Conservation (phyloP, 495 filamentous ascomycete genomes). For the Penicillium angulare region DNA sequence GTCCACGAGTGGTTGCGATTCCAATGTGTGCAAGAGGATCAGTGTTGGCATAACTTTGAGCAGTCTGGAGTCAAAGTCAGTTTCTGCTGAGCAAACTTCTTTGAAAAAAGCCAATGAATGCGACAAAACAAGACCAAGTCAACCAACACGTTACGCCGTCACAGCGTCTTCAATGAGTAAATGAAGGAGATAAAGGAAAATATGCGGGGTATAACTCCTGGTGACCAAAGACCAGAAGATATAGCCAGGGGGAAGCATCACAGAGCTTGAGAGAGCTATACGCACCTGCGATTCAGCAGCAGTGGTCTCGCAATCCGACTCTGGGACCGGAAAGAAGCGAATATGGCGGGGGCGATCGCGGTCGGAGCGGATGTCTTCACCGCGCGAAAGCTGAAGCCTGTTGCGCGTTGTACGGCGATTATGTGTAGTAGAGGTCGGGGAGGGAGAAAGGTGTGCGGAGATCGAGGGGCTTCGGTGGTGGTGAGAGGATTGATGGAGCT, state of each 20-base stretch:
- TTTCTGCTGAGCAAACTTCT: too few relatives aligned
- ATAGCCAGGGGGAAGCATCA: too few relatives aligned
- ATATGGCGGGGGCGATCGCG: conserved; percentile 1
- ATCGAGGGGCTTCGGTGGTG: conserved; percentile 4
- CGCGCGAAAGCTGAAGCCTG: background rate
- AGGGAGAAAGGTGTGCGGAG: conserved; percentile 5
- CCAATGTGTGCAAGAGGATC: conserved; percentile 6
- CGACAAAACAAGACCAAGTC: too few relatives aligned
- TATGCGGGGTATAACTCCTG: too few relatives aligned
- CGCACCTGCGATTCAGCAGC: conserved; percentile 16
- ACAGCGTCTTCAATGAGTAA: too few relatives aligned
- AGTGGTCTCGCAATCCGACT: background rate
- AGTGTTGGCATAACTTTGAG: conserved; percentile 34
- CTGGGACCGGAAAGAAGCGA: background rate
- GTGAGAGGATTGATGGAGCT: background rate
- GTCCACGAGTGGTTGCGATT: conserved; percentile 23
- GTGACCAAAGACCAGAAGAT: too few relatives aligned
- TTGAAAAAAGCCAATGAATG: too few relatives aligned
- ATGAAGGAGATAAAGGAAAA: too few relatives aligned
- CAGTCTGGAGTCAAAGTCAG: too few relatives aligned
- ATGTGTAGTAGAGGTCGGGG: background rate
- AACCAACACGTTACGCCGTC: too few relatives aligned
- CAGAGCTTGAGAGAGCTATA: conserved; percentile 7
- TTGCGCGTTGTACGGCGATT: background rate
- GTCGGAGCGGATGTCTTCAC: too few relatives aligned